phyloP scores from a whole-genome alignment of 495 filamentous ascomycete genomes.

The Neurospora sp. region DNA sequence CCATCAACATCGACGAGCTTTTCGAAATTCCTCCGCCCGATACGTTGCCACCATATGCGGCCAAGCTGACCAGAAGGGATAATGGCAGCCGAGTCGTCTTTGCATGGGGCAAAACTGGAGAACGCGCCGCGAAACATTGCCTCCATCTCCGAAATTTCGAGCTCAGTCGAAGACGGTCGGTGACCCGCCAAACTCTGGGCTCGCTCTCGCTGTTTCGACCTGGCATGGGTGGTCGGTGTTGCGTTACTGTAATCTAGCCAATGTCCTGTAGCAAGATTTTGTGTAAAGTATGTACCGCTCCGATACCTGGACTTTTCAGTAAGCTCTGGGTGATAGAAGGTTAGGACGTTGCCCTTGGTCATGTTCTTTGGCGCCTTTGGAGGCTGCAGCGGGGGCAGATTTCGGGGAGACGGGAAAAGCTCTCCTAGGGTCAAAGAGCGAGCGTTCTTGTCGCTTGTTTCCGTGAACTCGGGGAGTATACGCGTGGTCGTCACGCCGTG shows the following conservation, averaged over 20 bases:
- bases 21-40: constrained; percentile 51
- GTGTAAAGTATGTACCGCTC: constrained; percentile 40
- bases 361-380: constrained; percentile 58
- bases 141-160: constrained; percentile 55
- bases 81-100: constrained; percentile 68
- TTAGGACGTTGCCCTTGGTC: constrained; percentile 50
- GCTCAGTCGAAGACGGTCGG: constrained; percentile 42
- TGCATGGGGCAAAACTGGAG: constrained; percentile 77
- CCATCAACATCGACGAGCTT: constrained; percentile 32
- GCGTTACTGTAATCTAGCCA: constrained; percentile 62
- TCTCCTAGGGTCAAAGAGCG: constrained; percentile 62
- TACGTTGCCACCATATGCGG: constrained; percentile 77
- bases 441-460: constrained; percentile 31
- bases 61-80: constrained; percentile 60
- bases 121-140: constrained; percentile 72
- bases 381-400: constrained; percentile 56
- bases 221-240: constrained; percentile 45
- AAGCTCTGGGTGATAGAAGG: constrained; percentile 50
- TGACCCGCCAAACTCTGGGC: constrained; percentile 57
- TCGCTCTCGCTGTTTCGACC: constrained; percentile 60
- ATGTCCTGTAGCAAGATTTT: constrained; percentile 48
- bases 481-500: constrained; percentile 63
- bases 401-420: constrained; percentile 62
- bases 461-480: constrained; percentile 41
- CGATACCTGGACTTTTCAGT: constrained; percentile 47